phyloP scores from a whole-genome alignment of 2,329 filamentous ascomycete genomes.

The Fusarium camptoceras region DNA sequence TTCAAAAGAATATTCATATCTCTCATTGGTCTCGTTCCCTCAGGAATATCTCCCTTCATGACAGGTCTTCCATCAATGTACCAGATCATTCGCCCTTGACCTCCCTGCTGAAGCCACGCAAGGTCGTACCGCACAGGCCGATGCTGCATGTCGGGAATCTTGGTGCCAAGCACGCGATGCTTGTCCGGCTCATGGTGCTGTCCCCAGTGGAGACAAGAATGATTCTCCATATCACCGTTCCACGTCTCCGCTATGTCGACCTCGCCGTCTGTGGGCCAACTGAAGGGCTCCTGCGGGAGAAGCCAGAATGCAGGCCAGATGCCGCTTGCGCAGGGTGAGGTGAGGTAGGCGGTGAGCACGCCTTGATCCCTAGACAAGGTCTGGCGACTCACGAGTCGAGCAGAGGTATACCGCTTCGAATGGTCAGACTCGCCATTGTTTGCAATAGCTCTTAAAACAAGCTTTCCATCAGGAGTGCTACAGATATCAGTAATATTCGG shows the following conservation, averaged over 20 bases:
- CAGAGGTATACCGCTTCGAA: conserved; percentile 63
- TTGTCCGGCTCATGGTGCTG: conserved; percentile 66
- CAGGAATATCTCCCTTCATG: conserved; percentile 67
- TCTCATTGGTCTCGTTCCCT: conserved; percentile 64
- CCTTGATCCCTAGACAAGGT: conserved; percentile 64
- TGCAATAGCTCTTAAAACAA: conserved; percentile 65
- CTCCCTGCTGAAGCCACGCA: conserved; percentile 62
- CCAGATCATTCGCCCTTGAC: conserved; percentile 65
- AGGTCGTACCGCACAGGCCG: conserved; percentile 66
- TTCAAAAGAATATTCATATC: conserved; percentile 69
- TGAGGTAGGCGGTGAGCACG: conserved; percentile 63
- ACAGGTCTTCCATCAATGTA: conserved; percentile 68
- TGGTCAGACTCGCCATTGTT: conserved; percentile 49
- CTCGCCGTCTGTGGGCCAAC: conserved; percentile 70
- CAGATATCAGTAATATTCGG: background rate
- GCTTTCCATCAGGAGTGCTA: conserved; percentile 60
- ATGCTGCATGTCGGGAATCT: conserved; percentile 60
- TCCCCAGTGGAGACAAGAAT: conserved; percentile 70
- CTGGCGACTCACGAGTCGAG: conserved; percentile 65
- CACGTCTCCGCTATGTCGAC: conserved; percentile 72
- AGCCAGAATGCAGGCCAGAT: conserved; percentile 74
- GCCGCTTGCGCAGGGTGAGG: conserved; percentile 64
- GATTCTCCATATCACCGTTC: conserved; percentile 68
- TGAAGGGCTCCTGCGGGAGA: conserved; percentile 67
- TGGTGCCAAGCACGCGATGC: conserved; percentile 66